Base-by-base conservation (phyloP, 1,139 yeast genomes). In the Scheffersomyces illinoinensis region DNA sequence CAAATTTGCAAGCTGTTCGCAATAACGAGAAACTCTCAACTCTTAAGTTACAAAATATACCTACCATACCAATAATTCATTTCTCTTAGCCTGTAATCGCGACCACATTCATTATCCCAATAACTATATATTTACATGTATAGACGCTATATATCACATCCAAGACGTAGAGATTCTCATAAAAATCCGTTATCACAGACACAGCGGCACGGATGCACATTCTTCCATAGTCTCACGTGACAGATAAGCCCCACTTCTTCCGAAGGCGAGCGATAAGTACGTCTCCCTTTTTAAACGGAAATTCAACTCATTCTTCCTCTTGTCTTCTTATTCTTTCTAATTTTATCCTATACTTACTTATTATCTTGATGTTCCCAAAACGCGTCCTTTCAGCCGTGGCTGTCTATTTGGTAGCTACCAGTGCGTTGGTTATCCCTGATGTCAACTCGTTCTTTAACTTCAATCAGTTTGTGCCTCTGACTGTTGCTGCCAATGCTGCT, bases 351-450 rank as follows among this genome's bases (percentile, higher is more conserved):
- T 19, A 24, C 4, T 23, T 20, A 21, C 24, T 24, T 17, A 8
- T 19, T 48, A 20, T 20, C 33, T 52, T 33, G 20, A 56, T 58
- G 61, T 54, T 56, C 48, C 55, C 57, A 3, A 56, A 53, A 43
- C 49, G 19, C 52, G 14, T 56, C 47, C 21, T 58, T 53, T 46
- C 62, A 50, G 58, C 65, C 8, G 53, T 57, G 56, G 63, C 64
- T 23, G 26, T 48, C 26, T 55, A 59, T 50, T 54, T 62, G 54
- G 47, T 55, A 50, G 54, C 58, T 14, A 56, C 63, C 49, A 57
- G 61, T 21, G 68, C 67, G 3, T 62, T 67, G 57, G 68, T 66
- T 10, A 58, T 67, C 46, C 70, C 70, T n/a, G 56, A 58, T 12
- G 61, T 60, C 50, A 62, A 63, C 52, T 55, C 61, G 20, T 55